phyloP scores from a whole-genome alignment of 805 yeast genomes.

The Sugiyamaella chiloensis region DNA sequence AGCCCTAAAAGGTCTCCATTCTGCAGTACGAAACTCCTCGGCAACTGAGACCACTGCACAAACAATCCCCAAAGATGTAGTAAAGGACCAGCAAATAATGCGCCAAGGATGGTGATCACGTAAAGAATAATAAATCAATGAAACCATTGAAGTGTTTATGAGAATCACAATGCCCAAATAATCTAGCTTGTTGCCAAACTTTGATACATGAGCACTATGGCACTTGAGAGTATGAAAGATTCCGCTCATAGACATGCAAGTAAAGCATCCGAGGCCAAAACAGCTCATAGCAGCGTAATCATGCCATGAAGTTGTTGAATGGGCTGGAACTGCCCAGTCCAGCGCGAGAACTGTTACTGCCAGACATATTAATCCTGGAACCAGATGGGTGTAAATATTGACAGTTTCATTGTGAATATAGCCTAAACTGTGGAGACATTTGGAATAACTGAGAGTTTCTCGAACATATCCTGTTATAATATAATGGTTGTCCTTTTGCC shows the following conservation, averaged over 20 bases:
- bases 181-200: slow-evolving; percentile 65
- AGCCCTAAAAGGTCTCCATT: slow-evolving; percentile 76
- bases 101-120: slow-evolving; percentile 36
- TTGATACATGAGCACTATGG: slow-evolving; percentile 55
- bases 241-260: slow-evolving; percentile 62
- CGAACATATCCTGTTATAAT: slow-evolving; percentile 63
- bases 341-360: slow-evolving; percentile 17
- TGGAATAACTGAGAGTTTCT: slow-evolving; percentile 47
- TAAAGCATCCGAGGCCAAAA: slow-evolving; percentile 55
- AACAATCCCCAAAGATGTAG: slow-evolving; percentile 52
- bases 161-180: slow-evolving; percentile 71
- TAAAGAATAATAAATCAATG: slow-evolving; percentile 47
- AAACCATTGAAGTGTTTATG: slow-evolving; percentile 60
- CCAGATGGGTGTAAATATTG: slow-evolving; percentile 64
- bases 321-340: slow-evolving; percentile 24
- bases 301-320: slow-evolving; percentile 33
- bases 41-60: slow-evolving; percentile 65
- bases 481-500: slow-evolving; percentile 74
- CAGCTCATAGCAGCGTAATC: slow-evolving; percentile 51
- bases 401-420: slow-evolving; percentile 66
- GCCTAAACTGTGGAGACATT: slow-evolving; percentile 48
- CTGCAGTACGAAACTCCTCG: slow-evolving; percentile 62
- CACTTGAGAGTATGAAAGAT: slow-evolving; percentile 64
- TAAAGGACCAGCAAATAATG: slow-evolving; percentile 33
- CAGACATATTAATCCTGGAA: slow-evolving; percentile 33